A percentile compares a stretch with the other conserved stretches of the same genome.
These are phyloP conservation scores for Sisymbrium altissimum DNA, from an alignment of 345 rosid species.

Conservation along the genomic window DNA sequence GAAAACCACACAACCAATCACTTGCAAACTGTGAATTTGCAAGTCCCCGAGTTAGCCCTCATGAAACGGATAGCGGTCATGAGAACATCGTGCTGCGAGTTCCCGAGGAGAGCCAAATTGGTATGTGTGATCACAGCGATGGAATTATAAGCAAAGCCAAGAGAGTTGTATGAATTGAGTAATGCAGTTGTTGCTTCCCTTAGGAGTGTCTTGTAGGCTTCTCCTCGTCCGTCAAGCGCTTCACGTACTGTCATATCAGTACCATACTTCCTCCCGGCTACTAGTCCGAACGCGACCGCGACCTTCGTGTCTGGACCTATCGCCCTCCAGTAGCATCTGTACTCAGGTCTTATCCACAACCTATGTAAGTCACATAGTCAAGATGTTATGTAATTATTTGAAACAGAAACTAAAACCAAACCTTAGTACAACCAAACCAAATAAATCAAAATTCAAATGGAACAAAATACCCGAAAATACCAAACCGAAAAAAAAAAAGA, in stretches of 20 bases:
- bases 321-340: slow-evolving; percentile 79
- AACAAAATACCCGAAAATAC: background rate
- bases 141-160: slow-evolving; percentile 54
- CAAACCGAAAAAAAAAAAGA: no score
- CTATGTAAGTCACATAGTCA: slow-evolving; percentile 29
- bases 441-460: background rate
- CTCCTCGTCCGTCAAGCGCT: slow-evolving; percentile 68
- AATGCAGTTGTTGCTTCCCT: slow-evolving; percentile 83
- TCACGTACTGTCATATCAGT: slow-evolving; percentile 57
- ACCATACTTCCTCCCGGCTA: slow-evolving; percentile 57
- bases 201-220: slow-evolving; percentile 66
- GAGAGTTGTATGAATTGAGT: slow-evolving; percentile 73
- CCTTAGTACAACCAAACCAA: no score
- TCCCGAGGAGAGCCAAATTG: slow-evolving; percentile 60
- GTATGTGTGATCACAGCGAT: slow-evolving; percentile 44
- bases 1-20: slow-evolving; percentile 20
- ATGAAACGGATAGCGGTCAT: slow-evolving; percentile 58
- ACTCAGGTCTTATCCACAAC: slow-evolving; percentile 63
- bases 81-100: slow-evolving; percentile 47
- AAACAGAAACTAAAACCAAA: background rate
- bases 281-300: slow-evolving; percentile 57
- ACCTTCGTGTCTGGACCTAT: slow-evolving; percentile 65
- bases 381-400: background rate
- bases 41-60: slow-evolving; percentile 73
- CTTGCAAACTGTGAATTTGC: slow-evolving; percentile 62